These are phyloP conservation scores for Penicillium sp. DNA, from an alignment of 2,329 filamentous ascomycete species.

Conservation along the genomic window DNA sequence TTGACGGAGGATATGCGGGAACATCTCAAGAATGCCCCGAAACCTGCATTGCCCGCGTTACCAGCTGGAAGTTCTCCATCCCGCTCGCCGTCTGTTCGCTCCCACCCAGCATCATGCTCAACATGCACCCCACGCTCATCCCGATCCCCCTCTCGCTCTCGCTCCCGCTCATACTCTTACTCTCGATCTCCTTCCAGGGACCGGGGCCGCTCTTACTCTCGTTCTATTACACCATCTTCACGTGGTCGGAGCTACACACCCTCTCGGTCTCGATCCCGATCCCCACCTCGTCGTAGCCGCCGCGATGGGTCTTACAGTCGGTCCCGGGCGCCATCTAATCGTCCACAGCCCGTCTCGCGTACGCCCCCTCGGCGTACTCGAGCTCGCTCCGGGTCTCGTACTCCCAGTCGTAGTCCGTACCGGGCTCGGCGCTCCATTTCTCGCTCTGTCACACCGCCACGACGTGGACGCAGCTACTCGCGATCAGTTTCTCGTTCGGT, in stretches of 20 bases:
- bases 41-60: constrained; percentile 73
- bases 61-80: constrained; percentile 63
- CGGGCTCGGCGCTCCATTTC: constrained; percentile 31
- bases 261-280: constrained; percentile 39
- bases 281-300: constrained; percentile 33
- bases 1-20: constrained; percentile 96
- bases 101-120: constrained; percentile 63
- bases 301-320: constrained; percentile 35
- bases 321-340: constrained; percentile 29
- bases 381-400: constrained; percentile 30
- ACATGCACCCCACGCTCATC: constrained; percentile 56
- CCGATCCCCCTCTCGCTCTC: constrained; percentile 39
- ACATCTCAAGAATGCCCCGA: constrained; percentile 83
- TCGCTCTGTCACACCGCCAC: constrained; percentile 36
- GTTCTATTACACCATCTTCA: constrained; percentile 33
- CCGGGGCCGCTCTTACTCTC: constrained; percentile 34
- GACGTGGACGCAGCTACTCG: constrained; percentile 31
- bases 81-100: constrained; percentile 65
- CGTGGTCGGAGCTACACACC: constrained; percentile 37
- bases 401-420: constrained; percentile 22
- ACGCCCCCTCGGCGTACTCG: constrained; percentile 30
- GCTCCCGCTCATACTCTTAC: constrained; percentile 44
- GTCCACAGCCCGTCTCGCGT: constrained; percentile 25
- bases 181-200: constrained; percentile 38
- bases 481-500: constrained; percentile 33